Conservation (phyloP, 208 protist species). For the Acanthamoeba culbertsoni region DNA sequence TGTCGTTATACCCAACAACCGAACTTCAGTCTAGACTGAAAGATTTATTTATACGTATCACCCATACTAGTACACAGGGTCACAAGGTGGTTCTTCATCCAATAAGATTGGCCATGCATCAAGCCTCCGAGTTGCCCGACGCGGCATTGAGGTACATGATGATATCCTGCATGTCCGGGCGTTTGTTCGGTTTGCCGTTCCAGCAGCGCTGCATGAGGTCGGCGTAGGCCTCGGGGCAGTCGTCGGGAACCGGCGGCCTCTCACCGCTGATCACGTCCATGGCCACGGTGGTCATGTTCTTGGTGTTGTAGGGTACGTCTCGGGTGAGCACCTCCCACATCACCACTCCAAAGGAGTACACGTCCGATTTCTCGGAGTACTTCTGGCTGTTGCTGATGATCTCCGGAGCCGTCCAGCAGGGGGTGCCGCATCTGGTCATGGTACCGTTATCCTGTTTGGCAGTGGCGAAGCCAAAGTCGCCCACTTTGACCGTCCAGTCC, state of each 20-base stretch:
- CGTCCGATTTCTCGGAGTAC: neutral
- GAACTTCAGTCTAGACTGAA: no score
- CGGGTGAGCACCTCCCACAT: conserved; percentile 19
- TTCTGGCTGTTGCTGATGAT: neutral
- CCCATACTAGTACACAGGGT: no score
- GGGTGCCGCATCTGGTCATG: neutral
- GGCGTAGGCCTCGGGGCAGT: neutral
- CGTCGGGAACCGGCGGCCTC: neutral
- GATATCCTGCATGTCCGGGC: neutral
- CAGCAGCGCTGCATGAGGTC: neutral
- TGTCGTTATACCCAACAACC: no score
- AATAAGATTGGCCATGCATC: no score
- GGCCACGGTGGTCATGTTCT: neutral
- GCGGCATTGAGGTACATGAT: neutral
- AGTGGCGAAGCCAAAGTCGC: neutral
- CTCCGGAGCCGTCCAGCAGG: neutral
- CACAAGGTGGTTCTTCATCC: no score
- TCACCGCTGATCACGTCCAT: conserved; percentile 15
- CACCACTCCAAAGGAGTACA: neutral
- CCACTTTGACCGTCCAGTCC: neutral
- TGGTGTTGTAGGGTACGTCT: neutral
- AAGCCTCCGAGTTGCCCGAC: no score
- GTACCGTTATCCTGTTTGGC: neutral
- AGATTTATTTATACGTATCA: no score
- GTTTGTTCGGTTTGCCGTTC: conserved; percentile 1